Conservation (phyloP, 139 green algal genomes). For the Penium margaritaceum region DNA sequence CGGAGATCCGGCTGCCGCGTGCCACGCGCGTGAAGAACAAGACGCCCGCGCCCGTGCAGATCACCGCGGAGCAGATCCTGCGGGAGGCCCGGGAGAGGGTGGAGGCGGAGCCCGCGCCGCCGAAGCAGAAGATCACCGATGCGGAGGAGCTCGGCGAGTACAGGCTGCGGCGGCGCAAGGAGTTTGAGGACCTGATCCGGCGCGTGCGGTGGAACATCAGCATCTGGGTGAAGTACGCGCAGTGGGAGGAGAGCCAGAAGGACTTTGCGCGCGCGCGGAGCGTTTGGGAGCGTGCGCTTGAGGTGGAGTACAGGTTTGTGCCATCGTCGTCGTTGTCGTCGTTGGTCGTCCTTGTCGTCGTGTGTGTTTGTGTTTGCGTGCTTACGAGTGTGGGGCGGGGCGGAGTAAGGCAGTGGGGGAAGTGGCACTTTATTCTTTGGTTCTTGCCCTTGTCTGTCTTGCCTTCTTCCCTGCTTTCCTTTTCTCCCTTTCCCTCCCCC, state of each 20-base stretch:
- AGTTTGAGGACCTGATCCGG: conserved; percentile 89
- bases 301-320: conserved; percentile 61
- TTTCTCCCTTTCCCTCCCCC: too few relatives aligned
- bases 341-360: too few relatives aligned
- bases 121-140: conserved; percentile 87
- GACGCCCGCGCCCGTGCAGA: conserved; percentile 74
- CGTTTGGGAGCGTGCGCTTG: conserved; percentile 89
- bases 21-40: conserved; percentile 90
- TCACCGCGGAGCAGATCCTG: conserved; percentile 96
- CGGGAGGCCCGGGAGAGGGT: conserved; percentile 77
- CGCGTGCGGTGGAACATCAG: conserved; percentile 78
- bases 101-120: conserved; percentile 76
- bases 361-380: too few relatives aligned
- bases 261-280: conserved; percentile 81
- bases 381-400: too few relatives aligned
- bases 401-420: too few relatives aligned
- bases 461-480: too few relatives aligned
- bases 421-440: too few relatives aligned
- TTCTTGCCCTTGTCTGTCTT: too few relatives aligned
- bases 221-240: conserved; percentile 91
- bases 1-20: conserved; percentile 59
- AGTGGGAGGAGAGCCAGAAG: conserved; percentile 92
- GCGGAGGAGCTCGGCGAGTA: conserved; percentile 77
- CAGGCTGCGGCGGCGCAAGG: conserved; percentile 76
- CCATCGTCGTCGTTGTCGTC: too few relatives aligned